Evolutionary conservation across 2,329 filamentous ascomycete genomes (phyloP).

Genomic region (Monosporascus sp.): DNA sequence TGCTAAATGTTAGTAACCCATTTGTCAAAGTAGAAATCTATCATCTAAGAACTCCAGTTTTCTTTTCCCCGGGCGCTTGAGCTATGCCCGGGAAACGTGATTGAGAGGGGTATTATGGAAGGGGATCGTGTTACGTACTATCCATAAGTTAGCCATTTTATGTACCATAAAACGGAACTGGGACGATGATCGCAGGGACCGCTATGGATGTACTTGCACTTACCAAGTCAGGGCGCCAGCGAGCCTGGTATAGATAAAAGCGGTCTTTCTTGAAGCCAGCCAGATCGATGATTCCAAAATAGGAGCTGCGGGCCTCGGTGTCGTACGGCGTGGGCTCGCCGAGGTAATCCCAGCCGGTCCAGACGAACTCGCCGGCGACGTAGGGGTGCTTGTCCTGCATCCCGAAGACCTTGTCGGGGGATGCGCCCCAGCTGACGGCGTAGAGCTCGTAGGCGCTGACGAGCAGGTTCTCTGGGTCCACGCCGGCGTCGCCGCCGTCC

Average conservation of each 20-base stretch:
- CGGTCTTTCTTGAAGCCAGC: slow-evolving; percentile 54
- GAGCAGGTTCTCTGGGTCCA: slow-evolving; percentile 28
- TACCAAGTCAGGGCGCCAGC: slow-evolving; percentile 42
- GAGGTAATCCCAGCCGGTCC: slow-evolving; percentile 46
- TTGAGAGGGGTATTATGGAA: not conserved
- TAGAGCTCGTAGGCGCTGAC: slow-evolving; percentile 51
- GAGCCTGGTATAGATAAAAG: slow-evolving; percentile 49
- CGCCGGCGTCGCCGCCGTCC: slow-evolving; percentile 30
- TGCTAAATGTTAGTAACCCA: not conserved
- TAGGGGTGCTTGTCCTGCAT: slow-evolving; percentile 42
- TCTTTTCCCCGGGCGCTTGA: not conserved
- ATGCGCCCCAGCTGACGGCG: slow-evolving; percentile 38
- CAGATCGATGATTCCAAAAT: slow-evolving; percentile 52
- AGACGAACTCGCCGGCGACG: slow-evolving; percentile 50
- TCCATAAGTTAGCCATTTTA: not conserved
- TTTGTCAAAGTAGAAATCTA: not conserved
- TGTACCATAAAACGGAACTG: too few relatives aligned
- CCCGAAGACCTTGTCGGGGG: slow-evolving; percentile 48
- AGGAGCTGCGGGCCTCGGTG: slow-evolving; percentile 39
- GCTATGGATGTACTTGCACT: not conserved
- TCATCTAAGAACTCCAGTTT: not conserved
- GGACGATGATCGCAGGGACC: too few relatives aligned
- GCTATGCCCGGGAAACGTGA: not conserved
- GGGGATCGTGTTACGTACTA: not conserved
- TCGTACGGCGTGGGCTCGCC: slow-evolving; percentile 47